Evolutionary conservation across 495 filamentous ascomycete genomes (phyloP).

Genomic region (Penicillium coprophilum): DNA sequence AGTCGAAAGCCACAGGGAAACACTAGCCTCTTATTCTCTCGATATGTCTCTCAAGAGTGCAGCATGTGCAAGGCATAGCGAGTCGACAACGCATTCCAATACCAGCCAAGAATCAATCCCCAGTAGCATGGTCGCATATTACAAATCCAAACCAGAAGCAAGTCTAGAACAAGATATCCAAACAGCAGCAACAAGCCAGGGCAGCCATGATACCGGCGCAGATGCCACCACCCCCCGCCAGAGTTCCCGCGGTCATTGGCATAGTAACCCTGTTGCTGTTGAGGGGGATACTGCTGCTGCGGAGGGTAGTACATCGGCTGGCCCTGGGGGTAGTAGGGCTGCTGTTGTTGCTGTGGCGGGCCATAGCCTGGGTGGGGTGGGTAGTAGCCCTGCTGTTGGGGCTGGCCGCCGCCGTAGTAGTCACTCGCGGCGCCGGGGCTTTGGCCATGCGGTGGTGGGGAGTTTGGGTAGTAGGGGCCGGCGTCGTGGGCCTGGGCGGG

Average conservation of each 20-base stretch:
- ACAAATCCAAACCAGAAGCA: no score
- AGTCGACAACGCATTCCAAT: background rate
- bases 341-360: slow-evolving; percentile 17
- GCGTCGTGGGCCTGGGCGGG: slow-evolving; percentile 35
- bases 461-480: slow-evolving; percentile 24
- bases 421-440: slow-evolving; percentile 17
- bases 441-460: slow-evolving; percentile 29
- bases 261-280: slow-evolving; percentile 45
- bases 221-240: slow-evolving; percentile 36
- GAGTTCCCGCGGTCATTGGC: slow-evolving; percentile 31
- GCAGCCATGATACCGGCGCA: slow-evolving; percentile 51
- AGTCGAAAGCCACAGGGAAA: background rate
- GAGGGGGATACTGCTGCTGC: slow-evolving; percentile 45
- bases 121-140: background rate
- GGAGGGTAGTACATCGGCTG: slow-evolving; percentile 47
- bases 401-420: slow-evolving; percentile 17
- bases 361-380: slow-evolving; percentile 21
- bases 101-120: background rate
- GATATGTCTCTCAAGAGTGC: background rate
- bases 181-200: slow-evolving; percentile 54
- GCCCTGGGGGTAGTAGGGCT: slow-evolving; percentile 33
- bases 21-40: background rate
- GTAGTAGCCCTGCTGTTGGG: slow-evolving; percentile 30
- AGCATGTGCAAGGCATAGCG: background rate
- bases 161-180: slow-evolving; percentile 52